Percentiles rank a stretch among this genome's conserved stretches.
phyloP scores from a whole-genome alignment of 768 basidiomycete species.

The Infundibulicybe gibba region DNA sequence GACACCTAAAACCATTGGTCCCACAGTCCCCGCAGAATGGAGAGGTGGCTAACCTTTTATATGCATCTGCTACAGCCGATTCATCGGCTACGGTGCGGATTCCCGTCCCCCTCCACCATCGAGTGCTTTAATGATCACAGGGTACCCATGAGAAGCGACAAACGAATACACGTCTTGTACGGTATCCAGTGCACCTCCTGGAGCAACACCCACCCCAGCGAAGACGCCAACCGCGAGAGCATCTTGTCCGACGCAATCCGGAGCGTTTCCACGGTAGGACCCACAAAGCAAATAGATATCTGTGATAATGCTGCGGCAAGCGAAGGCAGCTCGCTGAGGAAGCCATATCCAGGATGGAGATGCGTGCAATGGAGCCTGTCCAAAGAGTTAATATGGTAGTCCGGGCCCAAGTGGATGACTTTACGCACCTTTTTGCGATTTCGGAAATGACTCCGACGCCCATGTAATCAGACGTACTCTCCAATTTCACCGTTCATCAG shows the following conservation, averaged over 20 bases:
- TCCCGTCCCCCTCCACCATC: constrained; percentile 87
- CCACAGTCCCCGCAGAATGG: no score
- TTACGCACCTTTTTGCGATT: constrained; percentile 21
- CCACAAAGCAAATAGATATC: constrained; percentile 68
- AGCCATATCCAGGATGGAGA: constrained; percentile 66
- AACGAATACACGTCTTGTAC: constrained; percentile 22
- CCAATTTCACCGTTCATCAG: constrained; percentile 86
- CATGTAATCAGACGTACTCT: constrained; percentile 51
- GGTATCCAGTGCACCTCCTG: constrained; percentile 22
- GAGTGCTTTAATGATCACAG: constrained; percentile 87
- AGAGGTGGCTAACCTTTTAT: constrained; percentile 51
- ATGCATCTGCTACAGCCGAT: constrained; percentile 69
- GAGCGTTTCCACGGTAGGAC: constrained; percentile 76
- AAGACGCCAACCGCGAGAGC: constrained; percentile 29
- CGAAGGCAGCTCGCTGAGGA: constrained; percentile 81
- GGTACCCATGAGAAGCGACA: constrained; percentile 24
- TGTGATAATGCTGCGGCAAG: constrained; percentile 74
- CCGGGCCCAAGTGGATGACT: no score
- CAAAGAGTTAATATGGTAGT: neutral
- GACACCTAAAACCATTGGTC: constrained; percentile 16
- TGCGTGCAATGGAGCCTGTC: constrained; percentile 29
- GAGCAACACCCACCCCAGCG: constrained; percentile 24
- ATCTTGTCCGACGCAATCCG: constrained; percentile 56
- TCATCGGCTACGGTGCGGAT: constrained; percentile 82
- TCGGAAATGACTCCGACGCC: constrained; percentile 25